Conservation (phyloP, 352 stramenopile species). For the Plasmopara halstedii region DNA sequence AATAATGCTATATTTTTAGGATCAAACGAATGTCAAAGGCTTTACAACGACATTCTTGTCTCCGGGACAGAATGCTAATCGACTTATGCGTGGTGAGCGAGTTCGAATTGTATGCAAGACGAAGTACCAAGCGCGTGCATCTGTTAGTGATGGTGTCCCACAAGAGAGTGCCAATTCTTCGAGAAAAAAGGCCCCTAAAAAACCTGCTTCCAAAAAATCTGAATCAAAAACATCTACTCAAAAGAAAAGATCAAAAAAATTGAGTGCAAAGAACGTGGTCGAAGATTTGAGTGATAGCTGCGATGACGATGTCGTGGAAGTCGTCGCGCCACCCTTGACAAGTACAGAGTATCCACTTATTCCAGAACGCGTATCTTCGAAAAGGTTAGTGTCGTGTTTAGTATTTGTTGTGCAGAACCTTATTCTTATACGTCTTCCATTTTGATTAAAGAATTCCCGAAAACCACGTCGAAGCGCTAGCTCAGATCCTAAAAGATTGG, state of each 20-base stretch:
- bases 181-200: conserved; percentile 32
- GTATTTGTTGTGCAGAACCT: background rate
- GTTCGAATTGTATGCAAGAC: conserved; percentile 81
- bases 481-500: conserved; percentile 82
- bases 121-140: conserved; percentile 30
- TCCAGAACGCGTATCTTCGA: conserved; percentile 31
- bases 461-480: conserved; percentile 59
- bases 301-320: conserved; percentile 51
- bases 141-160: conserved; percentile 15
- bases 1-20: conserved; percentile 22
- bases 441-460: conserved; percentile 44
- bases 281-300: conserved; percentile 66
- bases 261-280: conserved; percentile 25
- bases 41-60: conserved; percentile 82
- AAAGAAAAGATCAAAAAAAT: conserved; percentile 27
- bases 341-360: conserved; percentile 47
- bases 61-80: conserved; percentile 38
- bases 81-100: conserved; percentile 51
- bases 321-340: conserved; percentile 21
- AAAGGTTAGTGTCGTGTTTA: conserved; percentile 31
- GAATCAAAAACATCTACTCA: conserved; percentile 18
- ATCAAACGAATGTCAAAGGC: conserved; percentile 73
- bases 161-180: conserved; percentile 11
- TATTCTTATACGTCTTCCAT: background rate
- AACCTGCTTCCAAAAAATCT: conserved; percentile 24